phyloP scores from a whole-genome alignment of 305 asterid species.

The Ilex paraguariensis region DNA sequence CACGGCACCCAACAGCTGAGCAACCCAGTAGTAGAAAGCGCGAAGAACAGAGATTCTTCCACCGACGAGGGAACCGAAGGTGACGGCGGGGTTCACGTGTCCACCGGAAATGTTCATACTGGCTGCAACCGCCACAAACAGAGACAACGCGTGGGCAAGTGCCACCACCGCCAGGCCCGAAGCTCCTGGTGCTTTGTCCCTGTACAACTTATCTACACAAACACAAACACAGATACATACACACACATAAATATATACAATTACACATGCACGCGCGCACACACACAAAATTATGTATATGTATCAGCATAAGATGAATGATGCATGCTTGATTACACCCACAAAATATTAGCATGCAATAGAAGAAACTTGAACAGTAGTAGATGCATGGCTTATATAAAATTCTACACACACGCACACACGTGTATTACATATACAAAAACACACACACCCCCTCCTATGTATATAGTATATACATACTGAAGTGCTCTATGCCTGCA shows the following conservation, averaged over 20 bases:
- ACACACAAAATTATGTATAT: too few relatives aligned
- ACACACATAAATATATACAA: background rate
- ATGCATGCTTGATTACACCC: too few relatives aligned
- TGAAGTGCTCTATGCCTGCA: too few relatives aligned
- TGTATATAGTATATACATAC: too few relatives aligned
- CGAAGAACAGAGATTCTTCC: slow-evolving; percentile 71
- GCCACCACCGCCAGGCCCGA: slow-evolving; percentile 54
- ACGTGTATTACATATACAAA: too few relatives aligned
- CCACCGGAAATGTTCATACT: slow-evolving; percentile 92
- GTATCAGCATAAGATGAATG: too few relatives aligned
- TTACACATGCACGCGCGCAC: too few relatives aligned
- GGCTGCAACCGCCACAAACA: slow-evolving; percentile 80
- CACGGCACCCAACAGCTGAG: slow-evolving; percentile 80
- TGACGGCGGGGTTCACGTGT: slow-evolving; percentile 79
- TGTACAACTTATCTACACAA: slow-evolving; percentile 52
- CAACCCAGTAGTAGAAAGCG: slow-evolving; percentile 76
- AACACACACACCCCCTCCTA: too few relatives aligned
- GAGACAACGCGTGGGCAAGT: slow-evolving; percentile 62
- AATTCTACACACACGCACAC: too few relatives aligned
- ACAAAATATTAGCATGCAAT: too few relatives aligned
- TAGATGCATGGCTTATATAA: too few relatives aligned
- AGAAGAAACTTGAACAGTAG: too few relatives aligned
- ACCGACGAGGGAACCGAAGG: slow-evolving; percentile 82
- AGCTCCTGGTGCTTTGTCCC: slow-evolving; percentile 38
- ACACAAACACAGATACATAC: background rate